phyloP scores from a whole-genome alignment of 495 filamentous ascomycete species.

The Aspergillus cristatus region DNA sequence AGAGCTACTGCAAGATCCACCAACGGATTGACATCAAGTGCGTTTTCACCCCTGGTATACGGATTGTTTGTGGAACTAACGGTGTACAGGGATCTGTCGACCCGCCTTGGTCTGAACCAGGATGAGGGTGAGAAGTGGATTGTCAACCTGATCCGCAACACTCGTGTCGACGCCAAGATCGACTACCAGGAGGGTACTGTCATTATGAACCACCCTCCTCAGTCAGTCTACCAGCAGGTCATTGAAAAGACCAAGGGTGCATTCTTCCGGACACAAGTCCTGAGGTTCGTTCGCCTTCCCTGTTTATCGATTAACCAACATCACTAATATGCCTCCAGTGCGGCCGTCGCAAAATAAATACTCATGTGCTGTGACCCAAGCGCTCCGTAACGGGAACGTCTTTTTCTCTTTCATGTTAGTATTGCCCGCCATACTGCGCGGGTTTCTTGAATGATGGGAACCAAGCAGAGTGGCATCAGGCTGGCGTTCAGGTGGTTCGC shows the following conservation, averaged over 20 bases:
- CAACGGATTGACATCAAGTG: conserved; percentile 93
- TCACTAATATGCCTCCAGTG: conserved; percentile 14
- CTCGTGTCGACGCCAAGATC: conserved; percentile 94
- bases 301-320: not conserved
- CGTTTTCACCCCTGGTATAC: conserved; percentile 14
- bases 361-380: no score
- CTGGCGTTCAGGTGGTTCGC: conserved; percentile 43
- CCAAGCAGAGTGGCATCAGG: conserved; percentile 41
- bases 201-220: conserved; percentile 98
- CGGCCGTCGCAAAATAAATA: conserved; percentile 41
- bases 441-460: conserved; percentile 27
- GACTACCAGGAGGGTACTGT: conserved; percentile 98
- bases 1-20: conserved; percentile 99
- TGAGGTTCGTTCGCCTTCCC: conserved; percentile 35
- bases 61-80: conserved; percentile 8
- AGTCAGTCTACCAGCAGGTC: conserved; percentile 97
- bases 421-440: conserved; percentile 29
- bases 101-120: conserved; percentile 75
- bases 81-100: conserved; percentile 63
- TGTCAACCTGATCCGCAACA: conserved; percentile 96
- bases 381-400: conserved; percentile 24
- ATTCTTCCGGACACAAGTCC: conserved; percentile 78
- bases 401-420: conserved; percentile 34
- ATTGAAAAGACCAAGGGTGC: conserved; percentile 94
- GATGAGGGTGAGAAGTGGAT: conserved; percentile 99